Evolutionary conservation across 2,329 filamentous ascomycete genomes (phyloP).

Genomic region (Paracamarosporium sp.): DNA sequence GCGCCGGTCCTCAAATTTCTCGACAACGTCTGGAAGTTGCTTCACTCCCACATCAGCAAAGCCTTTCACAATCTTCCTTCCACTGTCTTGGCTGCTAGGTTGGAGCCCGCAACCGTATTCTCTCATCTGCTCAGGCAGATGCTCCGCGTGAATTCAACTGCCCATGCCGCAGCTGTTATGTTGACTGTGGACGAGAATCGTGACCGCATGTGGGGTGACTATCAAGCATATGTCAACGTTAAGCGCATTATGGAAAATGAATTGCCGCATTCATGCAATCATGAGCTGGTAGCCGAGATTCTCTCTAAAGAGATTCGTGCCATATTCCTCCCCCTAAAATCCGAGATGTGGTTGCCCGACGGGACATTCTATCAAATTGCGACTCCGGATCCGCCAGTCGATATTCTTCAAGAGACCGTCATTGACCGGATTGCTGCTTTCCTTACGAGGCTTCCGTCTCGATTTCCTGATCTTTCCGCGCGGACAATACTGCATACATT

Average conservation of each 20-base stretch:
- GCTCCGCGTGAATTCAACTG: slow-evolving; percentile 88
- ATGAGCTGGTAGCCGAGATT: slow-evolving; percentile 63
- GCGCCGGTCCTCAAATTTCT: slow-evolving; percentile 86
- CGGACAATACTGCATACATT: slow-evolving; percentile 79
- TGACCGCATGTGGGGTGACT: slow-evolving; percentile 95
- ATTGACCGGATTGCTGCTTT: slow-evolving; percentile 82
- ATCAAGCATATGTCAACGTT: slow-evolving; percentile 69
- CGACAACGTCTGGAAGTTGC: slow-evolving; percentile 80
- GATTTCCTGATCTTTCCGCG: slow-evolving; percentile 76
- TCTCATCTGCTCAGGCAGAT: slow-evolving; percentile 84
- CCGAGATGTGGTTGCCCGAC: slow-evolving; percentile 69
- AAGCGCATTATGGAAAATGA: slow-evolving; percentile 64
- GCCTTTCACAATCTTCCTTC: slow-evolving; percentile 85
- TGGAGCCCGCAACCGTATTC: slow-evolving; percentile 88
- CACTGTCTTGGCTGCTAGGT: slow-evolving; percentile 86
- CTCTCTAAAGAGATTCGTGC: slow-evolving; percentile 68
- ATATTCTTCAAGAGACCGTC: slow-evolving; percentile 57
- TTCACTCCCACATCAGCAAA: slow-evolving; percentile 81
- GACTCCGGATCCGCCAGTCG: slow-evolving; percentile 29
- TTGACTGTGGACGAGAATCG: slow-evolving; percentile 87
- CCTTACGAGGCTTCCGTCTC: slow-evolving; percentile 69
- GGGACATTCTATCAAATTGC: slow-evolving; percentile 53
- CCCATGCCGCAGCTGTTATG: slow-evolving; percentile 92
- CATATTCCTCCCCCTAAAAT: slow-evolving; percentile 72
- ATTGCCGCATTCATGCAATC: slow-evolving; percentile 58